These are phyloP conservation scores for Talaromyces sp. DNA, from an alignment of 2,329 filamentous ascomycete genomes.

Conservation along the genomic window DNA sequence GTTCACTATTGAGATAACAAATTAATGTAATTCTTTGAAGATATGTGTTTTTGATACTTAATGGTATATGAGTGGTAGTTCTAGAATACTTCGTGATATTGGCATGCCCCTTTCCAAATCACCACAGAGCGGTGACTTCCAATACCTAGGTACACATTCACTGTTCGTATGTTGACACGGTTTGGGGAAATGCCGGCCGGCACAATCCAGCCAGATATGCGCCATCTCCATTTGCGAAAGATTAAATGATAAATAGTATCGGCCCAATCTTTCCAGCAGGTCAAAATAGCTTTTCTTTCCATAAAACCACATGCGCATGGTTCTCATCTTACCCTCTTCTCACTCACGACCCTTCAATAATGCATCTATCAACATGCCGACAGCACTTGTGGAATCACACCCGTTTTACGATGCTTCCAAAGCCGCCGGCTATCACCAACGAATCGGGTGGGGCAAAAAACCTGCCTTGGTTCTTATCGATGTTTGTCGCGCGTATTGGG, in stretches of 20 bases:
- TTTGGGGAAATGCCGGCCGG: background rate
- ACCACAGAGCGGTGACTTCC: background rate
- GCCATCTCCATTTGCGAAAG: background rate
- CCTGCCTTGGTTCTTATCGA: background rate
- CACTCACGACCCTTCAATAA: background rate
- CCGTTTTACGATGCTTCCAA: background rate
- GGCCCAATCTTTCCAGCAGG: background rate
- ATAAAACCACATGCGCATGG: background rate
- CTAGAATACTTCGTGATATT: background rate
- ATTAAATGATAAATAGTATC: background rate
- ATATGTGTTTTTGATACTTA: background rate
- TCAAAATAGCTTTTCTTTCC: background rate
- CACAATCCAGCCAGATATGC: background rate
- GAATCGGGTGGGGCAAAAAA: background rate
- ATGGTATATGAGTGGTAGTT: background rate
- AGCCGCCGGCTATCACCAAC: background rate
- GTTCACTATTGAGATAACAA: background rate
- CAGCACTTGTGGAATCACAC: conserved; percentile 4
- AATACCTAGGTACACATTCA: background rate
- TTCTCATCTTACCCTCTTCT: background rate
- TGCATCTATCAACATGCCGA: background rate
- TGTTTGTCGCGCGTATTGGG: background rate
- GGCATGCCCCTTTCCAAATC: background rate
- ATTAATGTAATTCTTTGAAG: background rate
- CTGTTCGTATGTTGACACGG: background rate